A percentile compares a stretch with the other conserved stretches of the same genome.
Evolutionary conservation across 2,329 filamentous ascomycete genomes (phyloP).

Genomic region (Cordyceps farinosa): DNA sequence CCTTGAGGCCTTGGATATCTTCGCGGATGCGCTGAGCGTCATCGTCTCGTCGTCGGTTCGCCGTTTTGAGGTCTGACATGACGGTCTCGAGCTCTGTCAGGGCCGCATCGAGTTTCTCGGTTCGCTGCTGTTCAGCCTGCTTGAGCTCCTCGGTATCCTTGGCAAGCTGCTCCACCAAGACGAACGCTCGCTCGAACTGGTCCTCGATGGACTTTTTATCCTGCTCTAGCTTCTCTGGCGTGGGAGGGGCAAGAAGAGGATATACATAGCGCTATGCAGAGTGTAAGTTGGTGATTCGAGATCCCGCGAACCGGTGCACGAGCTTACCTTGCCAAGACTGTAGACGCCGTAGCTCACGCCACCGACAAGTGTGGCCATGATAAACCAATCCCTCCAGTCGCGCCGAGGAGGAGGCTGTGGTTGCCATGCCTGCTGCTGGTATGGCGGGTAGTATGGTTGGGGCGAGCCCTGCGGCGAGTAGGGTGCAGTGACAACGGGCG

Average conservation of each 20-base stretch:
- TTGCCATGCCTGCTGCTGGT: constrained; percentile 56
- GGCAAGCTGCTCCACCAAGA: constrained; percentile 84
- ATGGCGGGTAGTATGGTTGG: constrained; percentile 46
- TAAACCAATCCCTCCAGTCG: constrained; percentile 99
- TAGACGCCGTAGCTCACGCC: constrained; percentile 88
- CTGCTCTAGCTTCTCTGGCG: constrained; percentile 86
- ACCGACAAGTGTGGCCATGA: constrained; percentile 94
- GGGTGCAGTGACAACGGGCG: constrained; percentile 40
- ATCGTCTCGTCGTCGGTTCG: constrained; percentile 77
- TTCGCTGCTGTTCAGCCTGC: constrained; percentile 77
- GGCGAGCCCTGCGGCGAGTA: constrained; percentile 42
- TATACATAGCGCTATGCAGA: constrained; percentile 73
- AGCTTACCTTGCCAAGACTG: constrained; percentile 72
- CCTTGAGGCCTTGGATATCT: constrained; percentile 78
- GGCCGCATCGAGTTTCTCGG: constrained; percentile 75
- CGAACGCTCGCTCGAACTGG: constrained; percentile 88
- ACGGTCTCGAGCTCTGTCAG: constrained; percentile 82
- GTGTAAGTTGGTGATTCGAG: constrained; percentile 24
- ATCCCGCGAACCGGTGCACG: not conserved
- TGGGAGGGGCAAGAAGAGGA: constrained; percentile 88
- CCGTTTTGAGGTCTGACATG: constrained; percentile 74
- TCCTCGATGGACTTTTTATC: constrained; percentile 93
- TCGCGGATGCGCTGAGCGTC: constrained; percentile 83
- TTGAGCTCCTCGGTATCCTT: constrained; percentile 89
- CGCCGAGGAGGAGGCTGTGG: constrained; percentile 64